These are phyloP conservation scores for Pythium plurisporium DNA, from an alignment of 352 stramenopile species.

Conservation along the genomic window DNA sequence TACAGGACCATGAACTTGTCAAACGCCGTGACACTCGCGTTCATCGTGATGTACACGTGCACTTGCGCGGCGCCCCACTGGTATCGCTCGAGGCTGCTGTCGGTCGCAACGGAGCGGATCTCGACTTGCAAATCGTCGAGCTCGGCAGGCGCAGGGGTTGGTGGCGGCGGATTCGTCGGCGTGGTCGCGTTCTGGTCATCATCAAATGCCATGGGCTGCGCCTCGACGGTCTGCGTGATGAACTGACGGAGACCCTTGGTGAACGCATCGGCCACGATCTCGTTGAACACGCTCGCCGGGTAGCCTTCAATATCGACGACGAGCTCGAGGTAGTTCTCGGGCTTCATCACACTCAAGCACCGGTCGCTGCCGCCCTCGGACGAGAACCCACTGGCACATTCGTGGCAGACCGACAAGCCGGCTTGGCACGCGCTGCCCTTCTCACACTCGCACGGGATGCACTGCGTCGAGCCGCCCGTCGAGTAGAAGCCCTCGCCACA, in stretches of 20 bases:
- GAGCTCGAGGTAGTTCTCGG: constrained; percentile 33
- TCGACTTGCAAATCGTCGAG: constrained; percentile 24
- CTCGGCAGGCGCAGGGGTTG: not conserved
- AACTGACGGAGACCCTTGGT: constrained; percentile 29
- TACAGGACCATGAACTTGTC: constrained; percentile 39
- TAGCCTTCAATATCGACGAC: constrained; percentile 43
- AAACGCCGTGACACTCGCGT: constrained; percentile 32
- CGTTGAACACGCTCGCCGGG: constrained; percentile 41
- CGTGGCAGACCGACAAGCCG: constrained; percentile 29
- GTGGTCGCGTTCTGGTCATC: not conserved
- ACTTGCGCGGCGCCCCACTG: constrained; percentile 36
- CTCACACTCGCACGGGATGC: constrained; percentile 35
- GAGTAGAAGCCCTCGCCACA: constrained; percentile 48
- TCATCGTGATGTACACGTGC: constrained; percentile 33
- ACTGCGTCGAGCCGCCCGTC: constrained; percentile 40
- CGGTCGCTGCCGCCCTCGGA: constrained; percentile 29
- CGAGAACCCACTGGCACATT: constrained; percentile 22
- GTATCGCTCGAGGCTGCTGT: constrained; percentile 24
- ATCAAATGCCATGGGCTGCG: not conserved
- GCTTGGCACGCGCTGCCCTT: constrained; percentile 26
- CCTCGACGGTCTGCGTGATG: constrained; percentile 22
- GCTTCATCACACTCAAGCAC: constrained; percentile 22
- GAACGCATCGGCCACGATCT: constrained; percentile 28
- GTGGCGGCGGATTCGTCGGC: not conserved
- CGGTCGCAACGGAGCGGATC: constrained; percentile 29